A percentile compares a stretch with the other conserved stretches of the same genome.
These are phyloP conservation scores for Wolfiporia cocos DNA, from an alignment of 1,284 basidiomycete species.

Conservation along the genomic window DNA sequence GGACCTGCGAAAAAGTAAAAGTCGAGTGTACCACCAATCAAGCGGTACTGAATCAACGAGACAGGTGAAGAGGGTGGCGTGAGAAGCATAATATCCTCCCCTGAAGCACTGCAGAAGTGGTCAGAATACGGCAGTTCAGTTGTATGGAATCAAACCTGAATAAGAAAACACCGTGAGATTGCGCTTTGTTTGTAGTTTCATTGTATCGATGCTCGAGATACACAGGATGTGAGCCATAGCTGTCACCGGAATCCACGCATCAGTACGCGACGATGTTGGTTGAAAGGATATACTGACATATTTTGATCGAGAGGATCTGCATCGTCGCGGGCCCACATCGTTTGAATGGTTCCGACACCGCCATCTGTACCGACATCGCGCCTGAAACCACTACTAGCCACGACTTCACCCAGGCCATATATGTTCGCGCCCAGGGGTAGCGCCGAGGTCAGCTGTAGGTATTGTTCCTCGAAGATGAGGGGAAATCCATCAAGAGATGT, in stretches of 20 bases:
- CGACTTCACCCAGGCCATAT: conserved; percentile 74
- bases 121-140: conserved; percentile 2
- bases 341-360: conserved; percentile 56
- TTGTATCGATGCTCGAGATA: conserved; percentile 64
- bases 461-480: conserved; percentile 75
- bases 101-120: conserved; percentile 35
- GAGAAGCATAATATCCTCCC: conserved; percentile 52
- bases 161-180: conserved; percentile 66
- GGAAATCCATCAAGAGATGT: conserved; percentile 53
- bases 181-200: conserved; percentile 37
- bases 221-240: conserved; percentile 67
- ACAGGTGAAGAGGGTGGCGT: conserved; percentile 43
- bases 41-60: conserved; percentile 59
- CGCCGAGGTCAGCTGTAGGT: conserved; percentile 60
- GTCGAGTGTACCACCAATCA: conserved; percentile 57
- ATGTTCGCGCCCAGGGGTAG: conserved; percentile 64
- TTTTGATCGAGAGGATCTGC: conserved; percentile 57
- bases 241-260: no score
- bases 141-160: conserved; percentile 41
- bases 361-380: conserved; percentile 50
- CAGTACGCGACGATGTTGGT: no score
- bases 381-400: conserved; percentile 62
- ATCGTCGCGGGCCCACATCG: conserved; percentile 63
- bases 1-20: conserved; percentile 69
- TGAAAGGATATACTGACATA: conserved; percentile 38